Conservation (phyloP, 2,329 filamentous ascomycete species). For the Rosellinia necatrix region DNA sequence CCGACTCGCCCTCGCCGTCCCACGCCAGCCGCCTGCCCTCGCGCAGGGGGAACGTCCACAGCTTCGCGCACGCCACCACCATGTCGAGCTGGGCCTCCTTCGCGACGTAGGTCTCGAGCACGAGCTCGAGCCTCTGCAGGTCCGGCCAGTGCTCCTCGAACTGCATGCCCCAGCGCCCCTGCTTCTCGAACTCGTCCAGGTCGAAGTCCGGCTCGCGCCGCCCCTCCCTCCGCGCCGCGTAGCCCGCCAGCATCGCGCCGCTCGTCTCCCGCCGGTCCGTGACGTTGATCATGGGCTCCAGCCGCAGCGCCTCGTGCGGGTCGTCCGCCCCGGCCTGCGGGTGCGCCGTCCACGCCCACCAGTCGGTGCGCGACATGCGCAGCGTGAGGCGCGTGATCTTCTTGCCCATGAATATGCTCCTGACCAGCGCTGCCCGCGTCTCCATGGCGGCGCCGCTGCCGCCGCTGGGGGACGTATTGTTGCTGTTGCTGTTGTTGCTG, state of each 20-base stretch:
- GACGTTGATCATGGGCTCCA: constrained; percentile 37
- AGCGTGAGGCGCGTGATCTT: constrained; percentile 34
- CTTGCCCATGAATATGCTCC: constrained; percentile 28
- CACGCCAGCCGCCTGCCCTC: constrained; percentile 32
- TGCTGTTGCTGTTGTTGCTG: background rate
- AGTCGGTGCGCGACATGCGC: constrained; percentile 35
- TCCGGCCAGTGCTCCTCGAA: constrained; percentile 36
- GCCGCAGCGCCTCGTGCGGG: constrained; percentile 27
- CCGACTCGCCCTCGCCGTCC: constrained; percentile 28
- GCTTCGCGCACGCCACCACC: constrained; percentile 34
- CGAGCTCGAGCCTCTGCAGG: constrained; percentile 33
- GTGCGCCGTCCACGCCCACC: constrained; percentile 33
- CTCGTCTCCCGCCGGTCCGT: constrained; percentile 23
- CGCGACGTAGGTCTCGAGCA: constrained; percentile 33
- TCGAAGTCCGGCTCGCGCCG: constrained; percentile 33
- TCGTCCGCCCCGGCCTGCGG: constrained; percentile 17
- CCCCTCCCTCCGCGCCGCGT: constrained; percentile 33
- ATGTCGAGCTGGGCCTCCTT: constrained; percentile 35
- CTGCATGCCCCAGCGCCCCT: constrained; percentile 35
- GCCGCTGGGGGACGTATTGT: constrained; percentile 10
- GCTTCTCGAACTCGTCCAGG: constrained; percentile 33
- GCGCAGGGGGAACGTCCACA: constrained; percentile 35
- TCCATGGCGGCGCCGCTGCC: constrained; percentile 13
- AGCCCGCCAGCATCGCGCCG: constrained; percentile 33
- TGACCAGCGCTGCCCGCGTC: constrained; percentile 6